Evolutionary conservation across 2,329 filamentous ascomycete species (phyloP).

Genomic region (Talaromyces sp.): DNA sequence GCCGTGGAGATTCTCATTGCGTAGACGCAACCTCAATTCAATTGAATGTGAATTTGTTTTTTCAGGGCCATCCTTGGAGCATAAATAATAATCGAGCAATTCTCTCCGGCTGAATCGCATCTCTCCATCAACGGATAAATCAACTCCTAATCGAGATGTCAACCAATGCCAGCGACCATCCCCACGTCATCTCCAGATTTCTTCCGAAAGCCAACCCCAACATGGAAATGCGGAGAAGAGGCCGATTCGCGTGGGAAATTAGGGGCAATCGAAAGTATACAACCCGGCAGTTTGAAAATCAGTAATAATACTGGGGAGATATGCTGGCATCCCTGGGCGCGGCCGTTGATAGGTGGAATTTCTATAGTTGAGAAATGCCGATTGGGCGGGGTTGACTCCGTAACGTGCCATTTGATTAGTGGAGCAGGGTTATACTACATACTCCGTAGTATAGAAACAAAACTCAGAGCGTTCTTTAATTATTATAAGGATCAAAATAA

Average conservation of each 20-base stretch:
- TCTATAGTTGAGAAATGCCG: conserved; percentile 1
- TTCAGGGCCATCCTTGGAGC: background rate
- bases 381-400: conserved; percentile 5
- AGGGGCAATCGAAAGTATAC: background rate
- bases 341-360: conserved; percentile 6
- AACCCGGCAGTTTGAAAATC: background rate
- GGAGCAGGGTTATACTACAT: too few relatives aligned
- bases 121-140: background rate
- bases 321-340: background rate
- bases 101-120: background rate
- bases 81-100: background rate
- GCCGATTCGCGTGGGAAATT: background rate
- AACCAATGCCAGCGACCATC: background rate
- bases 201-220: conserved; percentile 1
- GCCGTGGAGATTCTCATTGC: conserved; percentile 1
- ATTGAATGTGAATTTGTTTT: background rate
- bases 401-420: too few relatives aligned
- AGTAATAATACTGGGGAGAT: background rate
- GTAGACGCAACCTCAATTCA: background rate
- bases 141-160: background rate
- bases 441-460: too few relatives aligned
- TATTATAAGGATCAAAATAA: too few relatives aligned
- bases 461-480: too few relatives aligned
- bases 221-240: background rate
- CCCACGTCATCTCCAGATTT: background rate